Evolutionary conservation across 1,139 yeast genomes (phyloP).

Genomic region (Debaryomyces subglobosus): DNA sequence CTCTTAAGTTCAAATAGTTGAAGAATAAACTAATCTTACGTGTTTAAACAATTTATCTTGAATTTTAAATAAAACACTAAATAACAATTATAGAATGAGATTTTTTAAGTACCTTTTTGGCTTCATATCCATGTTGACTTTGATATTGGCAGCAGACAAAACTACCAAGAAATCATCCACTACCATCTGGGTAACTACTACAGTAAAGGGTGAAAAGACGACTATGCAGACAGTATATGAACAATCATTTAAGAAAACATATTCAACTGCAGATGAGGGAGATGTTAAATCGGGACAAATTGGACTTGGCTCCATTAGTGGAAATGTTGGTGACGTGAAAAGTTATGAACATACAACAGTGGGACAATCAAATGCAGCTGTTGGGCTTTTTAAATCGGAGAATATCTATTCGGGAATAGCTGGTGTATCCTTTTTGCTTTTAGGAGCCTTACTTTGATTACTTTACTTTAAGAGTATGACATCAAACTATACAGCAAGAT

Average conservation of each 20-base stretch:
- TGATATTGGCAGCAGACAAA: constrained; percentile 10
- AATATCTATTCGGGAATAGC: constrained; percentile 18
- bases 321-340: constrained; percentile 38
- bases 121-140: constrained; percentile 6
- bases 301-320: constrained; percentile 42
- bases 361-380: constrained; percentile 10
- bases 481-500: not conserved
- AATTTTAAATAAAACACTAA: not conserved
- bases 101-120: constrained; percentile 8
- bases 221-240: constrained; percentile 31
- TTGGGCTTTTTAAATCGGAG: constrained; percentile 3
- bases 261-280: constrained; percentile 23
- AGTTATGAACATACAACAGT: constrained; percentile 35
- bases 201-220: constrained; percentile 32
- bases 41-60: not conserved
- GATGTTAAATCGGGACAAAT: constrained; percentile 31
- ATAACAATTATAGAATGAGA: constrained; percentile 1
- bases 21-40: not conserved
- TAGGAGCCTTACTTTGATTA: constrained; percentile 16
- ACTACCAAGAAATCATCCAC: constrained; percentile 22
- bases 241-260: constrained; percentile 37
- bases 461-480: constrained; percentile 6
- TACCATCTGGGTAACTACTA: constrained; percentile 41
- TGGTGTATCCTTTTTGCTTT: constrained; percentile 17
- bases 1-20: not conserved